A percentile compares a stretch with the other conserved stretches of the same genome.
phyloP scores from a whole-genome alignment of 805 yeast genomes.

The Candida caryicola region DNA sequence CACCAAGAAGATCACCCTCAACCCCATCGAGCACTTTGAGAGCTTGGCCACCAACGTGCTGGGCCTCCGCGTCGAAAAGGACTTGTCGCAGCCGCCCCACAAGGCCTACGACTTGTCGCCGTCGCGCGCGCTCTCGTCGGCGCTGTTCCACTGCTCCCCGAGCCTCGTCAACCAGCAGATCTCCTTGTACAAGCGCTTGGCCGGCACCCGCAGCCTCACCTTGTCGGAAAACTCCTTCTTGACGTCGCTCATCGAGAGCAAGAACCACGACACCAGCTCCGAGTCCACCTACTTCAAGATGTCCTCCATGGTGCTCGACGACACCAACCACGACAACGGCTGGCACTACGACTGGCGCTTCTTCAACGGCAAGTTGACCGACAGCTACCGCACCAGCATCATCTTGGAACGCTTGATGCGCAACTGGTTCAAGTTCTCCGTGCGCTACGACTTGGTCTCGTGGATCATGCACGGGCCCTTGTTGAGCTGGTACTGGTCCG shows the following conservation, averaged over 20 bases:
- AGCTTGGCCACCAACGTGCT: not conserved
- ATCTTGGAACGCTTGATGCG: conserved; percentile 47
- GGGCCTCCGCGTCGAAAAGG: not conserved
- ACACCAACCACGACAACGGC: conserved; percentile 32
- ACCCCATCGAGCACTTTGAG: conserved; percentile 15
- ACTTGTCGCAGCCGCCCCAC: not conserved
- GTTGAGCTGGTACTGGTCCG: conserved; percentile 21
- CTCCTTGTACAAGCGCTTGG: conserved; percentile 1
- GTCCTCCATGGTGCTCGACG: conserved; percentile 34
- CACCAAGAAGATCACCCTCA: conserved; percentile 20
- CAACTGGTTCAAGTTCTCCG: conserved; percentile 49
- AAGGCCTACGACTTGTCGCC: not conserved
- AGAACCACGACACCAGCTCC: conserved; percentile 20
- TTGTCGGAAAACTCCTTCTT: not conserved
- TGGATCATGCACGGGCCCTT: conserved; percentile 23
- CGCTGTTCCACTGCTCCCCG: conserved; percentile 3
- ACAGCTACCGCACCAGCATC: conserved; percentile 23
- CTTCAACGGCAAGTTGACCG: conserved; percentile 53
- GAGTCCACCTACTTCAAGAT: conserved; percentile 24
- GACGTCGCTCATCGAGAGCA: conserved; percentile 1
- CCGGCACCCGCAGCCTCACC: not conserved
- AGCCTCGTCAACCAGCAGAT: conserved; percentile 2
- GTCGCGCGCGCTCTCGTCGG: not conserved
- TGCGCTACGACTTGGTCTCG: conserved; percentile 41
- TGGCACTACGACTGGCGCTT: conserved; percentile 62